Percentiles rank a stretch among this genome's conserved stretches.
These are phyloP conservation scores for Eimeria acervulina DNA, from an alignment of 169 alveolate genomes.

Conservation along the genomic window DNA sequence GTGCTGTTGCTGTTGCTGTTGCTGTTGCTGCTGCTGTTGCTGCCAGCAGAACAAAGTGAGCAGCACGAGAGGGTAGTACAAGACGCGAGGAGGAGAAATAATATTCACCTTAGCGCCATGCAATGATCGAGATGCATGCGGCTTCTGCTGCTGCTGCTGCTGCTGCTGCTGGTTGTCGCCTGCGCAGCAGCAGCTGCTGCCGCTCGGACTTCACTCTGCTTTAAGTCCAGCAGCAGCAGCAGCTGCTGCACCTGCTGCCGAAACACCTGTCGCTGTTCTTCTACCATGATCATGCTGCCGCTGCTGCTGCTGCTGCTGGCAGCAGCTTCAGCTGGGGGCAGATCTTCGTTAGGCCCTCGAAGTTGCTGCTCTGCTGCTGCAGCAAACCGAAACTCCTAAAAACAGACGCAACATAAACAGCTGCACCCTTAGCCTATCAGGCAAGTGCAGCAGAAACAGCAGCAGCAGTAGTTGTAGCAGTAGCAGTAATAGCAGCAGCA, in stretches of 20 bases:
- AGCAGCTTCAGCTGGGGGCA: background rate
- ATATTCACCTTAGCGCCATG: conserved; percentile 12
- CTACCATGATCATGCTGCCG: background rate
- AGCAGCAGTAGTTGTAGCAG: background rate
- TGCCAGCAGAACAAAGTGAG: background rate
- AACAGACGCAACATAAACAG: background rate
- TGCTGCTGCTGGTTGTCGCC: conserved; percentile 14
- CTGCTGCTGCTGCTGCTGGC: conserved; percentile 39
- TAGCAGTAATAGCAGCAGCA: conserved; percentile 15
- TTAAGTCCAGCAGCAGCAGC: conserved; percentile 44
- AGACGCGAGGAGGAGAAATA: background rate
- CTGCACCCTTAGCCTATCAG: no score
- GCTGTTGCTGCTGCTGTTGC: background rate
- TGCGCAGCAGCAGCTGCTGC: background rate
- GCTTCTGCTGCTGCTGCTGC: conserved; percentile 68
- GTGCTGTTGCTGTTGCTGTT: background rate
- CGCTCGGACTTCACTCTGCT: conserved; percentile 58
- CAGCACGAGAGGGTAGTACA: background rate
- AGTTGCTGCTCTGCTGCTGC: conserved; percentile 64
- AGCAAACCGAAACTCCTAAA: conserved; percentile 59
- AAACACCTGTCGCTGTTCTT: conserved; percentile 43
- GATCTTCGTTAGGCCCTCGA: background rate
- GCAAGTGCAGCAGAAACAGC: background rate
- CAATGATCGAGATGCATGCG: conserved; percentile 41
- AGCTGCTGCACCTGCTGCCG: conserved; percentile 35